Conservation (phyloP, 2,329 filamentous ascomycete genomes). For the Fusarium sp. region DNA sequence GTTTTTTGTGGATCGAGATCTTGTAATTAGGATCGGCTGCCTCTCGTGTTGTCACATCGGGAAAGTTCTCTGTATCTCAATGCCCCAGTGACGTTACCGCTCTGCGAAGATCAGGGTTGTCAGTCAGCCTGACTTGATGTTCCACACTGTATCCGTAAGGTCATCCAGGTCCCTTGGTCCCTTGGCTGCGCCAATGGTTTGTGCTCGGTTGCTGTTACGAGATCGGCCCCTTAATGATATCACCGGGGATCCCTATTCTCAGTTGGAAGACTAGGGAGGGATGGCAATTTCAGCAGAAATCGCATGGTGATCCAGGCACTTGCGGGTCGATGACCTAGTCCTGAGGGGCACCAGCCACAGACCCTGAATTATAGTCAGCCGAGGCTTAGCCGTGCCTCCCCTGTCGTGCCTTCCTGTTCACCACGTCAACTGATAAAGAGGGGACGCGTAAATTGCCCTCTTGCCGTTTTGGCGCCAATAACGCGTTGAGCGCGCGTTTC, state of each 20-base stretch:
- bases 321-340: slow-evolving; percentile 20
- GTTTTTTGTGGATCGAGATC: slow-evolving; percentile 20
- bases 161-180: slow-evolving; percentile 15
- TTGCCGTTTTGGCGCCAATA: slow-evolving; percentile 46
- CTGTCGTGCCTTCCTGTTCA: background rate
- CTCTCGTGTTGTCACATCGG: slow-evolving; percentile 35
- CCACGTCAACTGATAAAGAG: background rate
- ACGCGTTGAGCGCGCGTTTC: slow-evolving; percentile 52
- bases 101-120: background rate
- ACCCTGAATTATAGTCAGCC: slow-evolving; percentile 9
- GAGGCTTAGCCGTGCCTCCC: slow-evolving; percentile 33
- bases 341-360: slow-evolving; percentile 36
- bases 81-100: slow-evolving; percentile 40
- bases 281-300: slow-evolving; percentile 39
- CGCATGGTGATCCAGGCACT: slow-evolving; percentile 36
- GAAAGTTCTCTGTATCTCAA: slow-evolving; percentile 15
- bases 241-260: slow-evolving; percentile 40
- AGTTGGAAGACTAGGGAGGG: slow-evolving; percentile 5
- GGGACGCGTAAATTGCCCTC: slow-evolving; percentile 39
- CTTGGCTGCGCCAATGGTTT: slow-evolving; percentile 17
- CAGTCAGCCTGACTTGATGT: slow-evolving; percentile 1
- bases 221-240: slow-evolving; percentile 33
- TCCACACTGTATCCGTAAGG: slow-evolving; percentile 12
- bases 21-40: slow-evolving; percentile 32
- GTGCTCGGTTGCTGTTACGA: slow-evolving; percentile 21